Evolutionary conservation across 495 filamentous ascomycete species (phyloP).

Genomic region (Massariosphaeria phaeospora): DNA sequence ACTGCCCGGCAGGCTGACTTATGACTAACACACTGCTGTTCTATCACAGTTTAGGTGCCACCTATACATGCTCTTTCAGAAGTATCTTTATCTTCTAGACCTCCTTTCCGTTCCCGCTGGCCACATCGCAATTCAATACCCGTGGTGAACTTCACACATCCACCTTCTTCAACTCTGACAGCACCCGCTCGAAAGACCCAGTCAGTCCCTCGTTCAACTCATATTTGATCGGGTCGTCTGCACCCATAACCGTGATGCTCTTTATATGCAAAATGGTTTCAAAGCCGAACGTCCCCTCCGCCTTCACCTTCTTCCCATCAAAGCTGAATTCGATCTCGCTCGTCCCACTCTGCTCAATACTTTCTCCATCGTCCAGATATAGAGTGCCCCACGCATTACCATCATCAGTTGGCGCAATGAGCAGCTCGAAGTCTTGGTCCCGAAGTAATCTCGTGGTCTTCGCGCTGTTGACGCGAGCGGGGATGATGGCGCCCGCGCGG

Average conservation of each 20-base stretch:
- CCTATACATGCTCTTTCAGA: no score
- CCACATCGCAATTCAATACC: no score
- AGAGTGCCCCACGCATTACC: conserved; percentile 49
- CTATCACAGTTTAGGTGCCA: no score
- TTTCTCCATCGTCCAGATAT: conserved; percentile 46
- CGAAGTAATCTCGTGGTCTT: conserved; percentile 69
- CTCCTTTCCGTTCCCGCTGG: no score
- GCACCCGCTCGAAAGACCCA: not conserved
- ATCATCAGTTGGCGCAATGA: conserved; percentile 57
- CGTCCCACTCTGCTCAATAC: conserved; percentile 29
- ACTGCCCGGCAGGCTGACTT: no score
- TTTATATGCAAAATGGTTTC: conserved; percentile 11
- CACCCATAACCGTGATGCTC: conserved; percentile 15
- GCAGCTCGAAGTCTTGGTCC: conserved; percentile 60
- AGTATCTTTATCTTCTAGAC: no score
- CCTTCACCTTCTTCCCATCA: conserved; percentile 9
- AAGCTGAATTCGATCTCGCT: conserved; percentile 22
- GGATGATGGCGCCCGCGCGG: conserved; percentile 65
- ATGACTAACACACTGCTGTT: no score
- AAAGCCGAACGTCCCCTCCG: conserved; percentile 12
- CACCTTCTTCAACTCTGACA: not conserved
- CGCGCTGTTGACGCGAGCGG: conserved; percentile 55
- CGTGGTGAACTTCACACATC: not conserved
- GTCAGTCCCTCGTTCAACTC: conserved; percentile 18
- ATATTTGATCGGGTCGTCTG: conserved; percentile 3